These are phyloP conservation scores for Antrodiella citrinella DNA, from an alignment of 768 basidiomycete species.

Conservation along the genomic window DNA sequence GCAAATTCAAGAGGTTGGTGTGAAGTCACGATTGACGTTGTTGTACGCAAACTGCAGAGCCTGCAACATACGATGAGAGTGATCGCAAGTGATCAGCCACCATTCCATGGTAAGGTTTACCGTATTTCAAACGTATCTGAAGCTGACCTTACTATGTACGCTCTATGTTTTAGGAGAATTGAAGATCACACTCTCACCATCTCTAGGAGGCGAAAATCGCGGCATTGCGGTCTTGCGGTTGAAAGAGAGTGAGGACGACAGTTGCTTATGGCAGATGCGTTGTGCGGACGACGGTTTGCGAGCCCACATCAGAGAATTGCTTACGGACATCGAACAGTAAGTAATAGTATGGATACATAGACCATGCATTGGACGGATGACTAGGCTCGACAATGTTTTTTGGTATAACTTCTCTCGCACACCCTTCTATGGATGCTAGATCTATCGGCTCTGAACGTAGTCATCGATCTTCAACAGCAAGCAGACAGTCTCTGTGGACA, in stretches of 20 bases:
- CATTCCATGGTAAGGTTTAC: slow-evolving; percentile 47
- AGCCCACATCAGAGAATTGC: slow-evolving; percentile 34
- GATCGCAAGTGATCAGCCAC: slow-evolving; percentile 43
- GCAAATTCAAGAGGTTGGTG: slow-evolving; percentile 58
- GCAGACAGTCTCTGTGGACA: slow-evolving; percentile 97
- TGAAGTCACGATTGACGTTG: slow-evolving; percentile 42
- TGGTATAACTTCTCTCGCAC: not conserved
- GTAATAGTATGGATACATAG: not conserved
- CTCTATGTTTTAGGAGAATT: slow-evolving; percentile 43
- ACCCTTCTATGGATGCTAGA: too few relatives aligned
- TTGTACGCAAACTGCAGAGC: slow-evolving; percentile 46
- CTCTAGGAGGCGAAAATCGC: slow-evolving; percentile 5
- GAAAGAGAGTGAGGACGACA: slow-evolving; percentile 53
- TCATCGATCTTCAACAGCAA: slow-evolving; percentile 94
- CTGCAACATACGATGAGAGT: slow-evolving; percentile 39
- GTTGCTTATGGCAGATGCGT: slow-evolving; percentile 66
- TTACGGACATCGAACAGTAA: slow-evolving; percentile 18
- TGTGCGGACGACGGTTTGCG: slow-evolving; percentile 39
- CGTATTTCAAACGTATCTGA: not conserved
- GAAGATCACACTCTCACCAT: slow-evolving; percentile 40
- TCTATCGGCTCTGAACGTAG: slow-evolving; percentile 72
- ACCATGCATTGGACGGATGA: too few relatives aligned
- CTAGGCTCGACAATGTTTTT: too few relatives aligned
- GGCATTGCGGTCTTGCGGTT: slow-evolving; percentile 42
- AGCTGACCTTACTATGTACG: slow-evolving; percentile 9